These are phyloP conservation scores for Alloteropsis angusta DNA, from an alignment of 202 grass and related monocot genomes.

Conservation along the genomic window DNA sequence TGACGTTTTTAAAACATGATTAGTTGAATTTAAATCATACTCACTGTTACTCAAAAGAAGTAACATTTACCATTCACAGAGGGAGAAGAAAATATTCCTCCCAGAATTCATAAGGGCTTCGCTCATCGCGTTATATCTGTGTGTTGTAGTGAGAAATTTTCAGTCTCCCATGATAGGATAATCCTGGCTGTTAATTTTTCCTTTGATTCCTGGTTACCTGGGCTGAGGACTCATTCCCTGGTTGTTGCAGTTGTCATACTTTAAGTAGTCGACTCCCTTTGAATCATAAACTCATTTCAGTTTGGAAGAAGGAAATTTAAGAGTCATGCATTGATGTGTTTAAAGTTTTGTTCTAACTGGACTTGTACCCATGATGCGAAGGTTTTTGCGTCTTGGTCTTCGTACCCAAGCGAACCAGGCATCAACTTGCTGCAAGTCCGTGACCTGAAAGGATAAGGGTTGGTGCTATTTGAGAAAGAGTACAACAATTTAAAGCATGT, in stretches of 20 bases:
- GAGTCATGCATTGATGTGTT: neutral
- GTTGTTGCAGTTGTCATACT: slow-evolving; percentile 53
- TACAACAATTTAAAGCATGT: neutral
- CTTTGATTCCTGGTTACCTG: slow-evolving; percentile 8
- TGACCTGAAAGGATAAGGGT: neutral
- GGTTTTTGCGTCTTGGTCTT: slow-evolving; percentile 2
- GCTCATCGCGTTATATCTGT: slow-evolving; percentile 17
- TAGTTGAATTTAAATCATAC: neutral
- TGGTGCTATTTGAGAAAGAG: neutral
- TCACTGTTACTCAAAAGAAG: neutral
- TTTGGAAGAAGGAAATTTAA: neutral
- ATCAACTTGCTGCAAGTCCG: neutral
- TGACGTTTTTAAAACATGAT: neutral
- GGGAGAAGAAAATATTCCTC: slow-evolving; percentile 6
- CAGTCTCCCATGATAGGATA: neutral
- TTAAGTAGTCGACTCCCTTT: slow-evolving; percentile 54
- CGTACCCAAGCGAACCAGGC: neutral
- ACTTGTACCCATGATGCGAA: neutral
- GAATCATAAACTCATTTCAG: neutral
- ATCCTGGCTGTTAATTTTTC: neutral
- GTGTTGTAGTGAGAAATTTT: neutral
- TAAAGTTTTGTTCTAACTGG: neutral
- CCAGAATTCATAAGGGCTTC: neutral
- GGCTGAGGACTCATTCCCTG: slow-evolving; percentile 23
- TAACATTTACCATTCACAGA: neutral